Percentiles rank a stretch among this genome's conserved stretches.
Conservation (phyloP, 768 basidiomycete species). For the Boletus sp. region DNA sequence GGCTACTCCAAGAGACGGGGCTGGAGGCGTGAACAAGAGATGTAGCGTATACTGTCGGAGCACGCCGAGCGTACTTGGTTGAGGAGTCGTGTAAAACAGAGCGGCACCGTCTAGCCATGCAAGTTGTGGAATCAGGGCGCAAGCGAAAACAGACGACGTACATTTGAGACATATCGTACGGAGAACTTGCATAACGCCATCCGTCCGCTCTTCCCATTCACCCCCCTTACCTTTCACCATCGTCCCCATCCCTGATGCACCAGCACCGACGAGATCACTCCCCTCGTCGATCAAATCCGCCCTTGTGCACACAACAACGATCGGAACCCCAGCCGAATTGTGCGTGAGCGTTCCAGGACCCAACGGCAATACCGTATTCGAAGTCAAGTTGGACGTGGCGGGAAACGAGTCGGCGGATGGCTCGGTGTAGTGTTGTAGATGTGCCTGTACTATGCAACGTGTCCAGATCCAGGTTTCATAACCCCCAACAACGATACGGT, state of each 20-base stretch:
- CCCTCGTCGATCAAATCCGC: conserved; percentile 90
- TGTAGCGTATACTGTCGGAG: conserved; percentile 83
- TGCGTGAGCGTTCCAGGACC: conserved; percentile 83
- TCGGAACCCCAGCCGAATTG: conserved; percentile 81
- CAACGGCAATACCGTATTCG: conserved; percentile 75
- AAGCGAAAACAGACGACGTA: conserved; percentile 38
- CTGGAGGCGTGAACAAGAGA: conserved; percentile 58
- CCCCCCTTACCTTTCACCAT: conserved; percentile 91
- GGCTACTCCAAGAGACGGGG: conserved; percentile 44
- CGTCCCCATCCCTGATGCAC: conserved; percentile 79
- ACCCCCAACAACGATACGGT: neutral
- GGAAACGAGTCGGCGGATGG: conserved; percentile 67
- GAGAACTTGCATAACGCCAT: conserved; percentile 93
- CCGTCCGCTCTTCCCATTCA: conserved; percentile 94
- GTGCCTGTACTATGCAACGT: conserved; percentile 64
- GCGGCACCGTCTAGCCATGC: conserved; percentile 77
- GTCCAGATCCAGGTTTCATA: neutral
- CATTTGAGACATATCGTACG: conserved; percentile 91
- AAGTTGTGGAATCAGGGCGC: neutral
- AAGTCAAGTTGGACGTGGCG: conserved; percentile 51
- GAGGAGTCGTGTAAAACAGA: conserved; percentile 85
- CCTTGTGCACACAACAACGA: conserved; percentile 88
- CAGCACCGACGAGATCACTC: conserved; percentile 61
- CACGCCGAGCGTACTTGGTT: conserved; percentile 68
- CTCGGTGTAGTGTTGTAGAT: conserved; percentile 88